These are phyloP conservation scores for Plasmopara halstedii DNA, from an alignment of 352 stramenopile species.

Conservation along the genomic window DNA sequence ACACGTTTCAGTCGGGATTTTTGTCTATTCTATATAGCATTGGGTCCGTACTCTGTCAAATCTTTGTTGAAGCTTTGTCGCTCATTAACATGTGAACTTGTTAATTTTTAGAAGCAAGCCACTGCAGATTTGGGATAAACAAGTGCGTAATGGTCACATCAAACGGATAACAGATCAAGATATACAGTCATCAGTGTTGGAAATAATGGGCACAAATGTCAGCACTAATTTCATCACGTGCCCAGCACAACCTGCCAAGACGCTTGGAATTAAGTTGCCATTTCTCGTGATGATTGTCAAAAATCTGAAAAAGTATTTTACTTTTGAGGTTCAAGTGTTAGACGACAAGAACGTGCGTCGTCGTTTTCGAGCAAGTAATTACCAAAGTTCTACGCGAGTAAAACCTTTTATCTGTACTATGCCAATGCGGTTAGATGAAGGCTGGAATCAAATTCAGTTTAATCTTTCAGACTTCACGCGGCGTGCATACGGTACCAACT, in stretches of 20 bases:
- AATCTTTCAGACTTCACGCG: constrained; percentile 96
- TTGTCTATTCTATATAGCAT: constrained; percentile 98
- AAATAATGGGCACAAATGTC: constrained; percentile 99
- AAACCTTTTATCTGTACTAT: constrained; percentile 99
- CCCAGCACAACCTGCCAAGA: constrained; percentile 91
- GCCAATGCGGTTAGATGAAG: constrained; percentile 97
- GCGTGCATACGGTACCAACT: constrained; percentile 96
- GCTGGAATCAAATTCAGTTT: constrained; percentile 99
- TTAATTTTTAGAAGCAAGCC: constrained; percentile 85
- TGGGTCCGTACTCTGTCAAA: constrained; percentile 30
- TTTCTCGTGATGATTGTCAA: constrained; percentile 99
- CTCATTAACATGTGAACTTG: neutral
- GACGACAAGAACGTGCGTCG: constrained; percentile 97
- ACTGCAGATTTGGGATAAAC: constrained; percentile 97
- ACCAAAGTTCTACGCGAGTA: constrained; percentile 94
- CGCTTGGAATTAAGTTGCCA: constrained; percentile 95
- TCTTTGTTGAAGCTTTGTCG: neutral
- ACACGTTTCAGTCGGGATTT: constrained; percentile 97
- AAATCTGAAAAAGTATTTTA: constrained; percentile 99
- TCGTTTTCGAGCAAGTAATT: constrained; percentile 95
- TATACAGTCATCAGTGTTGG: constrained; percentile 96
- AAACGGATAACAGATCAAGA: constrained; percentile 98
- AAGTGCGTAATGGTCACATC: constrained; percentile 97
- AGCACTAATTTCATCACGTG: constrained; percentile 97
- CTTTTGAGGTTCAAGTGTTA: constrained; percentile 97